Evolutionary conservation across 805 yeast genomes (phyloP).

Genomic region (Cyberlindnera samutprakarnensis): DNA sequence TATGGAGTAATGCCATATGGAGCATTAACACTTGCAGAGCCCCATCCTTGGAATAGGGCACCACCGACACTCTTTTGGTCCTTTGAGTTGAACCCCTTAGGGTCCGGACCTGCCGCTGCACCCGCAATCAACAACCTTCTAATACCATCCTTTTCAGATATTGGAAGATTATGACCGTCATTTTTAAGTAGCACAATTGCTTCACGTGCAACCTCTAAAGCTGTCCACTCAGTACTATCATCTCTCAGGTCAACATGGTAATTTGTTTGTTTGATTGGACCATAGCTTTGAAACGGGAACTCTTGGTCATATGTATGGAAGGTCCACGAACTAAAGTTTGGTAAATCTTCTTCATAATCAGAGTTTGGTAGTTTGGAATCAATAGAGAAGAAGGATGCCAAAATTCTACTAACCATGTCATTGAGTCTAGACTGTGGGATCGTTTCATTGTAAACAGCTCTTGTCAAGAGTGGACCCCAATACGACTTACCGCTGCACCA

Average conservation of each 20-base stretch:
- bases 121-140: conserved; percentile 41
- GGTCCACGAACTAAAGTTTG: conserved; percentile 56
- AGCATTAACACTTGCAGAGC: conserved; percentile 51
- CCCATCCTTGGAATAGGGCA: conserved; percentile 54
- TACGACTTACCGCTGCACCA: conserved; percentile 46
- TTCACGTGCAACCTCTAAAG: conserved; percentile 48
- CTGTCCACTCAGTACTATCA: conserved; percentile 38
- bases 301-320: conserved; percentile 46
- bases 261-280: conserved; percentile 47
- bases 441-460: conserved; percentile 48
- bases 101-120: conserved; percentile 42
- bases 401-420: conserved; percentile 55
- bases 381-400: conserved; percentile 47
- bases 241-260: conserved; percentile 48
- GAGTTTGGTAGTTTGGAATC: conserved; percentile 29
- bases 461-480: conserved; percentile 52
- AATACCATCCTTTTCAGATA: conserved; percentile 34
- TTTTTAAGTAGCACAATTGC: conserved; percentile 51
- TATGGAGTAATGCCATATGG: conserved; percentile 52
- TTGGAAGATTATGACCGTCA: conserved; percentile 43
- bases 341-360: conserved; percentile 33
- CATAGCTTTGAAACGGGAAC: conserved; percentile 44
- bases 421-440: conserved; percentile 44
- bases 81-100: conserved; percentile 44
- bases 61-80: conserved; percentile 50